Evolutionary conservation across 805 yeast genomes (phyloP).

Genomic region (Wickerhamomyces xylosicus): DNA sequence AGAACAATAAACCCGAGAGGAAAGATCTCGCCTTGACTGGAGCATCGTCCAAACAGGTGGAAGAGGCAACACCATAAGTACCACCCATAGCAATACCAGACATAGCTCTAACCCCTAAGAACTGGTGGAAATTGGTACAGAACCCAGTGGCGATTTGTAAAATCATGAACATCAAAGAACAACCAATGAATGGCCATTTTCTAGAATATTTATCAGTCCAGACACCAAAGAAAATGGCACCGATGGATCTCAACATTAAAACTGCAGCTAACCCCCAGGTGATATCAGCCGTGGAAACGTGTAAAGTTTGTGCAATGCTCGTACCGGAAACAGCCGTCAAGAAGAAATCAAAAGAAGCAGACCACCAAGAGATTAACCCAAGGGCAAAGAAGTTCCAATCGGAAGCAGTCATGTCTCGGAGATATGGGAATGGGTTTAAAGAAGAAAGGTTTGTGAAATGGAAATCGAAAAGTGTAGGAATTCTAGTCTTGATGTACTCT

Average conservation of each 20-base stretch:
- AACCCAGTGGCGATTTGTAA: slow-evolving; percentile 62
- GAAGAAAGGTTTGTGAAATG: too few species aligned
- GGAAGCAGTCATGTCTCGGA: slow-evolving; percentile 33
- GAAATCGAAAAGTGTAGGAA: too few species aligned
- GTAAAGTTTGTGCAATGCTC: slow-evolving; percentile 38
- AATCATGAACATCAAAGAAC: slow-evolving; percentile 39
- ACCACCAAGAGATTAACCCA: slow-evolving; percentile 59
- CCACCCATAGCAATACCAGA: slow-evolving; percentile 72
- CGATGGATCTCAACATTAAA: slow-evolving; percentile 59
- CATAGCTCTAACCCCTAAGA: slow-evolving; percentile 50
- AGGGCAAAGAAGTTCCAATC: slow-evolving; percentile 52
- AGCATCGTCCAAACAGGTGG: slow-evolving; percentile 57
- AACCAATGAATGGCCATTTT: slow-evolving; percentile 51
- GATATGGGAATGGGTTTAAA: slow-evolving; percentile 62
- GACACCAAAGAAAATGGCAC: slow-evolving; percentile 56
- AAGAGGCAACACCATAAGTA: slow-evolving; percentile 52
- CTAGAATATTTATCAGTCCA: slow-evolving; percentile 57
- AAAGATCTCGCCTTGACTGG: slow-evolving; percentile 51
- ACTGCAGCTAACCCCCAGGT: slow-evolving; percentile 71
- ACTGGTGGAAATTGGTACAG: slow-evolving; percentile 45
- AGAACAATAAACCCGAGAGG: slow-evolving; percentile 47
- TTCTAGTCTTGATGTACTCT: too few species aligned
- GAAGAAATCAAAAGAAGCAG: slow-evolving; percentile 69
- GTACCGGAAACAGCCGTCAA: slow-evolving; percentile 46
- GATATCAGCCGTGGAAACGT: slow-evolving; percentile 33